Conservation (phyloP, 225 moss, liverwort and hornwort genomes). For the Asterella californica region DNA sequence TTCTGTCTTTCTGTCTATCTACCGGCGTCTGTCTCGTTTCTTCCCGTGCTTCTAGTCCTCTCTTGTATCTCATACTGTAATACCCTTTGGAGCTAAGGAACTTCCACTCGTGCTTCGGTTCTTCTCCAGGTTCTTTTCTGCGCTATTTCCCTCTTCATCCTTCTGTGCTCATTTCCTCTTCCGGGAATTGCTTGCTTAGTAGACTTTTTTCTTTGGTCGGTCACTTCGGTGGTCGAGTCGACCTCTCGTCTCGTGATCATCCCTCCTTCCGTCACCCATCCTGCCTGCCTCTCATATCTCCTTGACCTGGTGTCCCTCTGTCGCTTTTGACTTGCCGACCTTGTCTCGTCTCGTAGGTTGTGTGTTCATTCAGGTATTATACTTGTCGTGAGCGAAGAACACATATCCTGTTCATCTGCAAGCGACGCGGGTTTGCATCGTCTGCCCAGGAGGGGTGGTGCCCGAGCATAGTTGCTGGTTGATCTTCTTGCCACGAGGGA, state of each 20-base stretch:
- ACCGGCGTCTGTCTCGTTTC: background rate
- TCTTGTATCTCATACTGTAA: no score
- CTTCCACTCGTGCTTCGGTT: no score
- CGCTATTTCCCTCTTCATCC: background rate
- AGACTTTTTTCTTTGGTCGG: background rate
- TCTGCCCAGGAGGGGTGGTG: background rate
- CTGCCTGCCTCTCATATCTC: background rate
- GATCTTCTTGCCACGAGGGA: background rate
- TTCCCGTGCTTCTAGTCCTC: background rate
- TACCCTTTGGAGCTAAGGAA: no score
- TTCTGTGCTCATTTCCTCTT: background rate
- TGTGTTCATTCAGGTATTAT: background rate
- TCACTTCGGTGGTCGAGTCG: background rate
- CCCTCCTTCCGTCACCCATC: background rate
- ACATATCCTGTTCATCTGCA: background rate
- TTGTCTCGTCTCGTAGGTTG: background rate
- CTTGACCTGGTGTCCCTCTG: background rate
- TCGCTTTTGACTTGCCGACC: slow-evolving; percentile 6
- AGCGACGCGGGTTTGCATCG: background rate
- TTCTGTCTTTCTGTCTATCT: background rate
- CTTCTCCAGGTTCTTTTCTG: background rate
- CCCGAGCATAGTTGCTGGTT: slow-evolving; percentile 4
- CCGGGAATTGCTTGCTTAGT: background rate
- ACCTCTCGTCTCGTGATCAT: background rate
- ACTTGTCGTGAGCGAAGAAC: background rate